Conservation (phyloP, 1,139 yeast species). For the Diutina siamensis region DNA sequence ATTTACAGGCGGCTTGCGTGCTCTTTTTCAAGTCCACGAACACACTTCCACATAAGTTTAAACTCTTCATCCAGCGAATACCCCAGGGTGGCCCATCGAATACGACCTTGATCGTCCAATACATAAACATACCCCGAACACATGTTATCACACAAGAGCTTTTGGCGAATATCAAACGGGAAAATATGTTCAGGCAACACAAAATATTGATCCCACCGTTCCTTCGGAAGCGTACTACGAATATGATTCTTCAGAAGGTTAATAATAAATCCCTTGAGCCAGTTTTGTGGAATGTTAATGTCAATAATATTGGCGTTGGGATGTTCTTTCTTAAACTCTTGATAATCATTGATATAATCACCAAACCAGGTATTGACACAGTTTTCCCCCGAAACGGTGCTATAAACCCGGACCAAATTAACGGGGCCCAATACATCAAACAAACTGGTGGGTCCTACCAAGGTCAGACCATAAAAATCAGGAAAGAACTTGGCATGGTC, state of each 20-base stretch:
- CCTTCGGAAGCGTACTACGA: conserved; percentile 30
- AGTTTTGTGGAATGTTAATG: conserved; percentile 61
- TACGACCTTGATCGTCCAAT: conserved; percentile 59
- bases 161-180: conserved; percentile 45
- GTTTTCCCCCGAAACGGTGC: conserved; percentile 63
- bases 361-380: conserved; percentile 47
- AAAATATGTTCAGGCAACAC: conserved; percentile 52
- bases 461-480: conserved; percentile 54
- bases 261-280: conserved; percentile 53
- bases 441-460: conserved; percentile 22
- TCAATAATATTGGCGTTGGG: conserved; percentile 63
- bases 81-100: conserved; percentile 93
- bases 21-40: conserved; percentile 37
- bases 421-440: conserved; percentile 37
- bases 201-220: conserved; percentile 50
- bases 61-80: conserved; percentile 55
- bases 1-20: background rate
- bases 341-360: conserved; percentile 19
- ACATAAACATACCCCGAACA: conserved; percentile 79
- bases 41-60: conserved; percentile 54
- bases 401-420: conserved; percentile 53
- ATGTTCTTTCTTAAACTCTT: conserved; percentile 20
- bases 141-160: conserved; percentile 57
- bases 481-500: conserved; percentile 82
- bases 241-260: conserved; percentile 38